Evolutionary conservation across 73 alveolate genomes (phyloP).

Genomic region (Paraurostyla sp.): DNA sequence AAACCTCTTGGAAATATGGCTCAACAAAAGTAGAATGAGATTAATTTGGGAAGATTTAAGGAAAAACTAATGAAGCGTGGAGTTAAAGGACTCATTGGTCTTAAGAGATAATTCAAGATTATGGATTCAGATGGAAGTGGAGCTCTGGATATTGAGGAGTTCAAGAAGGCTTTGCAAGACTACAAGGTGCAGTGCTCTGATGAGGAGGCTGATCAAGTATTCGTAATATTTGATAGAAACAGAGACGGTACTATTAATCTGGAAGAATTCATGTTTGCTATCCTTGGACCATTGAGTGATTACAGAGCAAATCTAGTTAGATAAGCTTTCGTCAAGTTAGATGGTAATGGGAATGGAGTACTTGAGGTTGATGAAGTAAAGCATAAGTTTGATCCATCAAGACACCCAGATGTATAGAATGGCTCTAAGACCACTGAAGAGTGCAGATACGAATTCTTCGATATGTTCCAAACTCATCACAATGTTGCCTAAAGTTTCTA

Average conservation of each 20-base stretch:
- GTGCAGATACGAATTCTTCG: slow-evolving; percentile 70
- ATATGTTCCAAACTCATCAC: slow-evolving; percentile 74
- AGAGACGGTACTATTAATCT: slow-evolving; percentile 68
- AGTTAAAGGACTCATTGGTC: slow-evolving; percentile 79
- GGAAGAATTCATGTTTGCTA: slow-evolving; percentile 70
- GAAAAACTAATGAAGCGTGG: slow-evolving; percentile 61
- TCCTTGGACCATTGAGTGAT: slow-evolving; percentile 73
- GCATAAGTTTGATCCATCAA: slow-evolving; percentile 59
- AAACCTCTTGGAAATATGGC: slow-evolving; percentile 40
- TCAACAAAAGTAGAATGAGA: slow-evolving; percentile 51
- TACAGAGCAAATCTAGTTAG: slow-evolving; percentile 75
- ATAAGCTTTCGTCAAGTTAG: slow-evolving; percentile 77
- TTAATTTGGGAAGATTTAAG: slow-evolving; percentile 62
- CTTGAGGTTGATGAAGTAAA: slow-evolving; percentile 79
- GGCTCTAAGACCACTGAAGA: slow-evolving; percentile 80
- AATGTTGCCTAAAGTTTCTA: slow-evolving; percentile 56
- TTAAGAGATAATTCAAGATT: slow-evolving; percentile 73
- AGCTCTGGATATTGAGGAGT: slow-evolving; percentile 73
- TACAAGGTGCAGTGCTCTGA: slow-evolving; percentile 51
- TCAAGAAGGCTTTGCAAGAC: slow-evolving; percentile 67
- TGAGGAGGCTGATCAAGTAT: slow-evolving; percentile 62
- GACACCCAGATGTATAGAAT: slow-evolving; percentile 89
- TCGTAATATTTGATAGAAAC: slow-evolving; percentile 58
- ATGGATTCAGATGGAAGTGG: slow-evolving; percentile 76
- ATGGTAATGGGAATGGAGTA: slow-evolving; percentile 76